Percentiles rank a stretch among this genome's conserved stretches.
Conservation (phyloP, 1,284 basidiomycete genomes). For the Amylostereum chailletii region DNA sequence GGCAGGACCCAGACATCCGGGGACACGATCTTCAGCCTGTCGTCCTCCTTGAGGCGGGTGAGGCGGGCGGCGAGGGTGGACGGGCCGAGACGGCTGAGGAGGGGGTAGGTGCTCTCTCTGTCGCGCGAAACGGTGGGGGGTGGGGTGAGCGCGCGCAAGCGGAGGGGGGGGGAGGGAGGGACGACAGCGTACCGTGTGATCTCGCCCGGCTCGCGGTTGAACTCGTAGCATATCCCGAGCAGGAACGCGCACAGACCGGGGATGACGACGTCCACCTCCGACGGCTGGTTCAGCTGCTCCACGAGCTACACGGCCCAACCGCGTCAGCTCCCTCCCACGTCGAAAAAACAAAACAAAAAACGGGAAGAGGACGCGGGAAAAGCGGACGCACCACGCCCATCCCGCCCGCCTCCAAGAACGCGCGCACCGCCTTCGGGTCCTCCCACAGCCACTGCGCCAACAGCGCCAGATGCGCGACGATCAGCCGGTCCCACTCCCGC, state of each 20-base stretch:
- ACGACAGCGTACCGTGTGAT: constrained; percentile 59
- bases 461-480: constrained; percentile 79
- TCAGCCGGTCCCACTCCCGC: constrained; percentile 84
- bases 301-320: constrained; percentile 52
- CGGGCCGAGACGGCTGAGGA: constrained; percentile 60
- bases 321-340: not conserved
- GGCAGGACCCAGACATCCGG: constrained; percentile 66
- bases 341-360: not conserved
- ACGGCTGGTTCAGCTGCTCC: constrained; percentile 88
- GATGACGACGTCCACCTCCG: constrained; percentile 80
- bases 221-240: constrained; percentile 91
- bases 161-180: constrained; percentile 2
- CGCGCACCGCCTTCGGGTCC: constrained; percentile 78
- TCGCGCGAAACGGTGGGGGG: not conserved
- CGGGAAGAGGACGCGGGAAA: too few species aligned
- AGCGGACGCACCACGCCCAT: constrained; percentile 70
- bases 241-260: constrained; percentile 91
- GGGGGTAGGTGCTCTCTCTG: constrained; percentile 80
- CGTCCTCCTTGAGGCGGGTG: constrained; percentile 82
- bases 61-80: constrained; percentile 23
- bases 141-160: not conserved
- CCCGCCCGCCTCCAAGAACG: constrained; percentile 87
- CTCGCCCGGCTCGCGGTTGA: constrained; percentile 87
- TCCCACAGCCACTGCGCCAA: constrained; percentile 97
- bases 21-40: constrained; percentile 81